Percentiles rank a stretch among this genome's conserved stretches.
phyloP scores from a whole-genome alignment of 169 alveolate genomes.

The Perkinsus chesapeaki region DNA sequence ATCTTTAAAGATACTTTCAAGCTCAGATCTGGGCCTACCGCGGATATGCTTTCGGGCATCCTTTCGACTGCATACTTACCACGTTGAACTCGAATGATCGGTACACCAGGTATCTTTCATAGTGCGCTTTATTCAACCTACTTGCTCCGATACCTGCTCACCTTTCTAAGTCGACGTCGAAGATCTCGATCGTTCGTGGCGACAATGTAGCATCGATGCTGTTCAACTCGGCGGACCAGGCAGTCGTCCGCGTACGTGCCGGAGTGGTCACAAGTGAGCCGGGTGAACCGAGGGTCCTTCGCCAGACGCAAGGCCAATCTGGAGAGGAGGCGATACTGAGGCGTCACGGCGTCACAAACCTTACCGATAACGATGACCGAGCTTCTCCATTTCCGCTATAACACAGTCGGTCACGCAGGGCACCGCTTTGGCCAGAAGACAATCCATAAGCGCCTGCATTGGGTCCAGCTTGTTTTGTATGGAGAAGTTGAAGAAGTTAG shows the following conservation, averaged over 20 bases:
- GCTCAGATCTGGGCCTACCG: not conserved
- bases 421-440: conserved; percentile 86
- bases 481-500: conserved; percentile 97
- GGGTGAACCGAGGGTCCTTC: conserved; percentile 84
- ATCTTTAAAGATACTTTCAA: not conserved
- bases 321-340: not conserved
- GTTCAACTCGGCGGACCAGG: conserved; percentile 87
- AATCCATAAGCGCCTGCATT: conserved; percentile 88
- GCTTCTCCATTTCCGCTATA: conserved; percentile 95
- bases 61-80: not conserved
- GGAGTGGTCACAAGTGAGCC: conserved; percentile 89
- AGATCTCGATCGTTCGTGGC: conserved; percentile 98
- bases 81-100: not conserved
- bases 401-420: conserved; percentile 97
- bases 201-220: conserved; percentile 91
- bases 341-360: not conserved
- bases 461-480: conserved; percentile 94
- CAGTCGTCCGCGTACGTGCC: conserved; percentile 99
- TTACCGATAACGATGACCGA: conserved; percentile 86
- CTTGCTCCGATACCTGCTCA: conserved; percentile 18
- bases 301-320: conserved; percentile 89
- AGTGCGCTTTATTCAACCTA: not conserved
- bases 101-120: not conserved
- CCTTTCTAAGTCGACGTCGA: conserved; percentile 90
- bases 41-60: not conserved